phyloP scores from a whole-genome alignment of 768 basidiomycete species.

The Pulveroboletus frians region DNA sequence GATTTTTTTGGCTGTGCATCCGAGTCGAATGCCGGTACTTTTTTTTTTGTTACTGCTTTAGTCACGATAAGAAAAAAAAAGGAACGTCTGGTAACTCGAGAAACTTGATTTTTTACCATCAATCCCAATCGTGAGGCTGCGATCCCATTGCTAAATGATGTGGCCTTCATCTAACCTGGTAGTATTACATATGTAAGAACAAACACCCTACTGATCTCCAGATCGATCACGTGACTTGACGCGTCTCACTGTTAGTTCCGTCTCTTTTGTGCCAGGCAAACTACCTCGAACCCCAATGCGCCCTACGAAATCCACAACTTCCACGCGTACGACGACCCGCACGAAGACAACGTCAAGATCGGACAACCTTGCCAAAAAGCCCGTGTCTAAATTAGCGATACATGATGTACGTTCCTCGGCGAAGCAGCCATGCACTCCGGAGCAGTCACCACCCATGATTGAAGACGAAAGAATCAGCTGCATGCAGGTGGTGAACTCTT shows the following conservation, averaged over 20 bases:
- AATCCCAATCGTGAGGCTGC: too few species aligned
- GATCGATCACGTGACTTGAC: constrained; percentile 9
- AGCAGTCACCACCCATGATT: constrained; percentile 1
- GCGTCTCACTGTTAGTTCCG: neutral
- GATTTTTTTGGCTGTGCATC: too few species aligned
- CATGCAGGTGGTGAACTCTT: constrained; percentile 62
- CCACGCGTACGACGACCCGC: constrained; percentile 11
- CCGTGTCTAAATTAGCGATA: constrained; percentile 26
- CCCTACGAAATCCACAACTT: constrained; percentile 1
- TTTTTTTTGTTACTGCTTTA: too few species aligned
- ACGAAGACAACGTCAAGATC: constrained; percentile 6
- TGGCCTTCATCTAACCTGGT: too few species aligned
- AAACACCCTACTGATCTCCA: neutral
- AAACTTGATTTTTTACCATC: too few species aligned
- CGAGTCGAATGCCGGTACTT: too few species aligned
- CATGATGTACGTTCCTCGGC: constrained; percentile 24
- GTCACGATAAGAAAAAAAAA: too few species aligned
- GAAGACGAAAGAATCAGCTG: constrained; percentile 40
- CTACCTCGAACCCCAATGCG: constrained; percentile 7
- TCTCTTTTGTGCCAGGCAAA: too few species aligned
- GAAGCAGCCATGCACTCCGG: constrained; percentile 19
- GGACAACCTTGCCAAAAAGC: constrained; percentile 10
- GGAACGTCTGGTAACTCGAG: too few species aligned
- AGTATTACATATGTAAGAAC: too few species aligned
- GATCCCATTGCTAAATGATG: too few species aligned